Percentiles rank a stretch among this genome's conserved stretches.
phyloP scores from a whole-genome alignment of 2,329 filamentous ascomycete genomes.

The Monosporascus ibericus region DNA sequence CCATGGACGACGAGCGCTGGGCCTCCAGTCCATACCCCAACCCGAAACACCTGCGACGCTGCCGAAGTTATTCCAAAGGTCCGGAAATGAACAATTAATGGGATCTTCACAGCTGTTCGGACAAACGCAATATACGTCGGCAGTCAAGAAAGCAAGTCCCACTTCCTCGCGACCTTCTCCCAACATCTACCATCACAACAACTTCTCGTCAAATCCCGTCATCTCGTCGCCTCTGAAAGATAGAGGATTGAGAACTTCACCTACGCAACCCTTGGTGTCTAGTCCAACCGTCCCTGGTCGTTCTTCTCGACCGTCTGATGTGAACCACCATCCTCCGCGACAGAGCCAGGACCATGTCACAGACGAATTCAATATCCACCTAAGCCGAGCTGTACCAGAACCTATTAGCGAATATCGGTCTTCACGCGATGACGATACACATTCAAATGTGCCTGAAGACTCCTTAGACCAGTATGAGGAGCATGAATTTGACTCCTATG shows the following conservation, averaged over 20 bases:
- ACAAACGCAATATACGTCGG: conserved; percentile 50
- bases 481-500: conserved; percentile 19
- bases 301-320: conserved; percentile 15
- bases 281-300: conserved; percentile 29
- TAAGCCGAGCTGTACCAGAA: conserved; percentile 13
- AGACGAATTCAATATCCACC: conserved; percentile 3
- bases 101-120: conserved; percentile 47
- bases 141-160: conserved; percentile 43
- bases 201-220: conserved; percentile 39
- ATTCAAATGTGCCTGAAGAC: conserved; percentile 6
- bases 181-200: conserved; percentile 34
- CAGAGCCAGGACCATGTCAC: conserved; percentile 5
- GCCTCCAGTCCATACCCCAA: conserved; percentile 17
- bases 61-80: conserved; percentile 40
- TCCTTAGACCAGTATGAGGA: conserved; percentile 12
- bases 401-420: conserved; percentile 23
- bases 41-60: conserved; percentile 45
- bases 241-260: conserved; percentile 40
- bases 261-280: conserved; percentile 33
- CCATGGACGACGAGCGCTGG: conserved; percentile 27
- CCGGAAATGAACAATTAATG: conserved; percentile 27
- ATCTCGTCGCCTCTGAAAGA: conserved; percentile 45
- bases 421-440: conserved; percentile 10
- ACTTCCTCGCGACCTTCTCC: conserved; percentile 55
- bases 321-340: conserved; percentile 9